Base-by-base conservation (phyloP, 345 rosid species). In the Nasturtium officinale region DNA sequence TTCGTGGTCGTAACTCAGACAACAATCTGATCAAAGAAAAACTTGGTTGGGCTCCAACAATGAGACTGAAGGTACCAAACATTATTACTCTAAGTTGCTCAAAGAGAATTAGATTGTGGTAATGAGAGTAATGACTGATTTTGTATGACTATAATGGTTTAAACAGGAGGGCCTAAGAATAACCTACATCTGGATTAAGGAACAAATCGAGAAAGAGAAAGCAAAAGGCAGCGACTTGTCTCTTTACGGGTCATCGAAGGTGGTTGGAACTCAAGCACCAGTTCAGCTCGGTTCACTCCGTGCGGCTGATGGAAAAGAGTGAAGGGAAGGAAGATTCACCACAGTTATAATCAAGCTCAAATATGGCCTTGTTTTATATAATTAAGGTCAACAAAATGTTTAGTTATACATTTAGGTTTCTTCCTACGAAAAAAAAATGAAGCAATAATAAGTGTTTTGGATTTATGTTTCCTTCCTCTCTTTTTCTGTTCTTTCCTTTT, bases 21-120 rank as follows among this genome's bases (percentile, higher is more conserved):
- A 95, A 96, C 85, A 89, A 87, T 15, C 83, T 96, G 79, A 96
- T 96, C 52, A 96, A 86, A 77, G 98, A 96, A 84, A 96, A 89
- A 82, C 99, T 96, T 47, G 99, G 98, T 30, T 96, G 99, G 99
- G 94, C 98, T 68, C 99, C 99, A 61, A 79, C 91, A 10, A 96
- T 96, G 99, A 92, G 62, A 83, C 69, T 95, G 85, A 90, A 86
- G 98, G 98, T 91, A 87, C 68, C 45, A 17, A 17, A 18, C 29
- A 20, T 52, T 29, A 6, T 40, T 42, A 16, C 13, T 42, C 30
- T 2, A 16, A 26, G 26, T 40, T 18, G 33, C 30, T 67, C 20
- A 50, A 21, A 45, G 47, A 35, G 20, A 26, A 17, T 12, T 35
- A 25, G 9, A 43, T 50, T 21, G 1, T 57, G 3, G 3, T 18